Evolutionary conservation across 2,329 filamentous ascomycete genomes (phyloP).

Genomic region (Zalaria obscura): DNA sequence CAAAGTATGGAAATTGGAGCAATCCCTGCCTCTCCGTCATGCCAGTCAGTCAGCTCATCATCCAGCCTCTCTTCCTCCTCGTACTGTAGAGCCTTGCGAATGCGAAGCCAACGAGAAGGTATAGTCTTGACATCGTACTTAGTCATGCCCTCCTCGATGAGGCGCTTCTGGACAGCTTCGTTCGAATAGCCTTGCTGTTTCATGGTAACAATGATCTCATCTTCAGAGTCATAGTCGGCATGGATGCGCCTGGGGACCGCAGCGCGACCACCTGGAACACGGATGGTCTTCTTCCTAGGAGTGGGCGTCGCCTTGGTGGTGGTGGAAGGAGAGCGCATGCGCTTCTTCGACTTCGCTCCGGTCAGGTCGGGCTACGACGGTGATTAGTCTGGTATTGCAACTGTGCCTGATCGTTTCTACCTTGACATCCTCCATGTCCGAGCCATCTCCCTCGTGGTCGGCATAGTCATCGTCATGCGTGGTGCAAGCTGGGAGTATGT

Average conservation of each 20-base stretch:
- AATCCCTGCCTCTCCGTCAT: constrained; percentile 29
- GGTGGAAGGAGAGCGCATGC: too few species aligned
- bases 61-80: constrained; percentile 31
- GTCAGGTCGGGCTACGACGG: too few species aligned
- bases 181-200: constrained; percentile 29
- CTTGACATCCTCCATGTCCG: too few species aligned
- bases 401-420: too few species aligned
- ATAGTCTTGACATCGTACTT: constrained; percentile 33
- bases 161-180: constrained; percentile 26
- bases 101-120: constrained; percentile 30
- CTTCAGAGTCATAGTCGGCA: constrained; percentile 31
- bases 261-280: background rate
- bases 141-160: constrained; percentile 27
- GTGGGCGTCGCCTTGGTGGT: background rate
- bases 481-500: too few species aligned
- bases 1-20: background rate
- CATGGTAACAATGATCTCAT: constrained; percentile 30
- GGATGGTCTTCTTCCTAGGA: constrained; percentile 1
- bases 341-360: too few species aligned
- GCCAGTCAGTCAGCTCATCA: constrained; percentile 35
- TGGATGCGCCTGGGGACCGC: constrained; percentile 2
- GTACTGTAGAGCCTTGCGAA: constrained; percentile 27
- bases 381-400: too few species aligned
- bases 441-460: too few species aligned
- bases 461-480: too few species aligned